Conservation (phyloP, 345 rosid genomes). For the Salix brachista region DNA sequence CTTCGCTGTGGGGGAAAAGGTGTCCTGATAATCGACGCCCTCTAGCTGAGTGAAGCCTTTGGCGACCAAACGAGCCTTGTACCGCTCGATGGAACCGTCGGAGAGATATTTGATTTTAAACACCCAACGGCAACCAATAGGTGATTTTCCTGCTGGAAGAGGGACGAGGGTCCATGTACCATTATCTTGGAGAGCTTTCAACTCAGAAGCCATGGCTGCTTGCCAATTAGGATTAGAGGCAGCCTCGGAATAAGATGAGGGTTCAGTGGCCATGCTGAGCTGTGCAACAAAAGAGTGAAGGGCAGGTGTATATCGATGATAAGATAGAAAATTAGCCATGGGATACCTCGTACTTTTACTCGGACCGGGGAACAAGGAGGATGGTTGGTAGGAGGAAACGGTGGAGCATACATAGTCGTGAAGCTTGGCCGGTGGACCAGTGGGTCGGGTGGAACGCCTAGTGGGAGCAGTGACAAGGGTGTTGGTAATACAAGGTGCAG, state of each 20-base stretch:
- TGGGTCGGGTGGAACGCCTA: background rate
- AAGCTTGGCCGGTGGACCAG: background rate
- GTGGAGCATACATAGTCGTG: background rate
- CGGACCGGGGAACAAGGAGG: background rate
- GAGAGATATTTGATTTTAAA: background rate
- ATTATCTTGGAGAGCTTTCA: background rate
- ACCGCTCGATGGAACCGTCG: background rate
- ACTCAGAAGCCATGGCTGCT: background rate
- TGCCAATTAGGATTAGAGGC: background rate
- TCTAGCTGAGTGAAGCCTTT: background rate
- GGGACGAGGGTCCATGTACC: background rate
- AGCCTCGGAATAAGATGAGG: background rate
- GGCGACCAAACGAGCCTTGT: background rate
- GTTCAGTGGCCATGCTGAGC: background rate
- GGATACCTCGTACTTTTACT: constrained; percentile 4
- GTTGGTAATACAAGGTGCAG: too few relatives aligned
- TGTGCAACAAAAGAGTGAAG: background rate
- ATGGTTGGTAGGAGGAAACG: background rate
- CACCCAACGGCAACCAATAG: background rate
- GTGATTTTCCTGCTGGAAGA: background rate
- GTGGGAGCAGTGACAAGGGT: background rate
- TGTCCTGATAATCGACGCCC: background rate
- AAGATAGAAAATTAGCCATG: background rate
- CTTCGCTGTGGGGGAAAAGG: background rate
- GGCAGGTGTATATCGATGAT: background rate